These are phyloP conservation scores for Penicillium sp. DNA, from an alignment of 2,329 filamentous ascomycete genomes.

Conservation along the genomic window DNA sequence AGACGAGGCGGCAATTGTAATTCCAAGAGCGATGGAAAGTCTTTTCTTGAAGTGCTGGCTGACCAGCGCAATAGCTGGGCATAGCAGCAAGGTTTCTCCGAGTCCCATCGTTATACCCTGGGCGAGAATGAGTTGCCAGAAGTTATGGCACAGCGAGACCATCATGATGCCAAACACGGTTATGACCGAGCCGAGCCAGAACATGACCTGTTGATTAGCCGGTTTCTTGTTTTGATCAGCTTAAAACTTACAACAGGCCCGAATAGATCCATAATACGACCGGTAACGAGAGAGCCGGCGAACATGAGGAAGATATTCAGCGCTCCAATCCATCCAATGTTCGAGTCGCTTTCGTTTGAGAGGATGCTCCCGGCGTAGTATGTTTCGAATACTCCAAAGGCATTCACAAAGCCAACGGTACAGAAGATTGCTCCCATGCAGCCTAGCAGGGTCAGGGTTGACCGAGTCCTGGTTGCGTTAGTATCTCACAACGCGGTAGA, in stretches of 20 bases:
- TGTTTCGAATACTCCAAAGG: constrained; percentile 34
- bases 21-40: constrained; percentile 29
- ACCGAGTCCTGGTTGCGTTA: constrained; percentile 18
- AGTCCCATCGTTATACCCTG: constrained; percentile 33
- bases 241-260: constrained; percentile 24
- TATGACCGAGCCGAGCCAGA: constrained; percentile 25
- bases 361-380: constrained; percentile 28
- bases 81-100: constrained; percentile 26
- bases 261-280: constrained; percentile 28
- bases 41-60: constrained; percentile 27
- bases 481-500: neutral
- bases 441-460: constrained; percentile 28
- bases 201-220: constrained; percentile 20
- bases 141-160: constrained; percentile 32
- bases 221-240: neutral
- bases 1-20: constrained; percentile 31
- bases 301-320: constrained; percentile 31
- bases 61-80: constrained; percentile 29
- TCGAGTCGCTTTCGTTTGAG: constrained; percentile 23
- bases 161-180: constrained; percentile 34
- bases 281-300: constrained; percentile 23
- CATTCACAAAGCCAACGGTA: constrained; percentile 36
- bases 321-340: constrained; percentile 33
- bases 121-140: constrained; percentile 38
- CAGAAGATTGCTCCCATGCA: constrained; percentile 31